Evolutionary conservation across 306 rosid genomes (phyloP).

Genomic region (Crataegus laevigata): DNA sequence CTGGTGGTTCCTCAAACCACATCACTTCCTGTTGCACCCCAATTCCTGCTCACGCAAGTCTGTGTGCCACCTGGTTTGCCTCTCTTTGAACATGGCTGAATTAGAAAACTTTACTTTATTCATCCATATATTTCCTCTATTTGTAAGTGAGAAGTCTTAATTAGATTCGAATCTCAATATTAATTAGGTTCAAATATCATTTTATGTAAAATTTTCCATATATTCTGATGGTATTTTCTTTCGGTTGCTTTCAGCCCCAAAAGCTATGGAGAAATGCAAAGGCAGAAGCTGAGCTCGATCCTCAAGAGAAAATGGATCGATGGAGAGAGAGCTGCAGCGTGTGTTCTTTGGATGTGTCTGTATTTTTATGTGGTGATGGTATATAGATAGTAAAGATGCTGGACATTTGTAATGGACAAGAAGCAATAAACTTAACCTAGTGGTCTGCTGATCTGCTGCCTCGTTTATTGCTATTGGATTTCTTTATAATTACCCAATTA

Average conservation of each 20-base stretch:
- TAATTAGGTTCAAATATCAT: too few relatives aligned
- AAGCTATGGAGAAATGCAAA: conserved; percentile 99
- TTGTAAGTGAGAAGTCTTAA: too few relatives aligned
- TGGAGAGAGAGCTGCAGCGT: conserved; percentile 4
- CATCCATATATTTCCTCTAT: too few relatives aligned
- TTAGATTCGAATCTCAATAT: too few relatives aligned
- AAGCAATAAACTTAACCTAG: conserved; percentile 57
- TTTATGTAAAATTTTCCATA: background rate
- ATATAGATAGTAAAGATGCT: conserved; percentile 46
- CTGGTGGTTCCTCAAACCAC: too few relatives aligned
- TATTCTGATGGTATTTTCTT: background rate
- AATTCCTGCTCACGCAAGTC: too few relatives aligned
- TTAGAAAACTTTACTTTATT: too few relatives aligned
- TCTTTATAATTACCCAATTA: conserved; percentile 23
- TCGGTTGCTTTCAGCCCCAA: conserved; percentile 63
- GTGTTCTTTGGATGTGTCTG: conserved; percentile 47
- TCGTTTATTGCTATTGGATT: conserved; percentile 50
- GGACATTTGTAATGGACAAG: conserved; percentile 57
- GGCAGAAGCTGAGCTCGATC: conserved; percentile 68
- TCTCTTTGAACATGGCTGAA: too few relatives aligned
- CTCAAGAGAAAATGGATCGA: conserved; percentile 4
- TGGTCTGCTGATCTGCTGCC: conserved; percentile 27
- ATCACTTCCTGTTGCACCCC: too few relatives aligned
- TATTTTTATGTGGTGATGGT: conserved; percentile 44
- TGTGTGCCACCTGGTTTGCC: too few relatives aligned